Base-by-base conservation (phyloP, 75 land plant genomes). In the Larix kaempferi region DNA sequence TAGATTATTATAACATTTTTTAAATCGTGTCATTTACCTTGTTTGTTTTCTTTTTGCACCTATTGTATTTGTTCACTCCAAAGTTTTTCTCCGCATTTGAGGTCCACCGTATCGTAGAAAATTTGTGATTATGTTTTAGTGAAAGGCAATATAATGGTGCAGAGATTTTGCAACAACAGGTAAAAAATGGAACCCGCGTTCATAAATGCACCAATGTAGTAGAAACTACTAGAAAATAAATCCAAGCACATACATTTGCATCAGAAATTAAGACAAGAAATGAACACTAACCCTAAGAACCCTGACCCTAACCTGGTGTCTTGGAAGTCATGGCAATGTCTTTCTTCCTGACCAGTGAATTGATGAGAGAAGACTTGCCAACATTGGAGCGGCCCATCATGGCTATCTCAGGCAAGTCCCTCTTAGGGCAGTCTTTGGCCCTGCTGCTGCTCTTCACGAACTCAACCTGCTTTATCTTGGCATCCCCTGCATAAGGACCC, bases 291-390 rank as follows among this genome's bases (percentile, higher is more conserved):
- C 54, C 54, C 54, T 49, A 10, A 49, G 2, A 41, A 41, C 73
- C 25, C 73, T 41, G 27, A 62, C 29, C 17, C 65, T 25, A 13
- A 94, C 95, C 97, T 84, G 97, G 95, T 57, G 88, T 94, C 76
- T 94, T 94, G 41, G 97, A 94, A 52, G 94, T 91, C 33, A 88
- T 80, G 44, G 97, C 97, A 56, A 92, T 58, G 21, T 92, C 92
- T 77, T 93, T 91, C 80, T 79, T 84, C 7, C 84, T 66, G 55
- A 83, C 86, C 19, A 94, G 81, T 56, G 86, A 77, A 77, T 92
- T 94, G 66, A 94, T 91, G 61, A 94, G 92, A 59, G 92, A 90
- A 21, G 95, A 92, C 71, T 94, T 94, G 23, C 95, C 97, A 39
- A 94, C 97, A 74, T 94, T 94, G 23, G 94, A 92, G 39, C 95